These are phyloP conservation scores for Eucalyptus cladocalyx DNA, from an alignment of 345 rosid species.

Conservation along the genomic window DNA sequence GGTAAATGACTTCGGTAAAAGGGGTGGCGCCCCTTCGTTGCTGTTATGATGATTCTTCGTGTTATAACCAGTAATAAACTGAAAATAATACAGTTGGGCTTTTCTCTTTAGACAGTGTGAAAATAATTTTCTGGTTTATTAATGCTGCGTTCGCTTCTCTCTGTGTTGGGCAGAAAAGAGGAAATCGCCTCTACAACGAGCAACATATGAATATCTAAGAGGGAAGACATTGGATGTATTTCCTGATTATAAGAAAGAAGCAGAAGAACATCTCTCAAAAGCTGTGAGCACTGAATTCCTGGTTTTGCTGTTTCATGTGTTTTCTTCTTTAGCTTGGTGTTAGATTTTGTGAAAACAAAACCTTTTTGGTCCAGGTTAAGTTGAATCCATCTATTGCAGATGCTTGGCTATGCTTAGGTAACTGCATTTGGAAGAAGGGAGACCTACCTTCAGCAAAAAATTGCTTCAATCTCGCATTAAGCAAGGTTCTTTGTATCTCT, in stretches of 20 bases:
- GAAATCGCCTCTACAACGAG: conserved; percentile 37
- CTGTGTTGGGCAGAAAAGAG: conserved; percentile 27
- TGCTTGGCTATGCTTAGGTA: conserved; percentile 67
- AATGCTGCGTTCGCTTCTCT: not conserved
- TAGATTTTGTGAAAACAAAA: not conserved
- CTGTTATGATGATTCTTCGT: not conserved
- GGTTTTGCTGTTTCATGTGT: not conserved
- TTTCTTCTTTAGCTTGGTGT: not conserved
- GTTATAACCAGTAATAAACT: not conserved
- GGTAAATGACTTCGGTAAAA: not conserved
- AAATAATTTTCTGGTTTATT: not conserved
- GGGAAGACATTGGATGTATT: conserved; percentile 62
- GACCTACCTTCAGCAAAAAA: conserved; percentile 56
- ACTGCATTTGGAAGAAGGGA: conserved; percentile 78
- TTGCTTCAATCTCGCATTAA: conserved; percentile 58
- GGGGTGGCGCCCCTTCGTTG: not conserved
- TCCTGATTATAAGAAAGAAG: conserved; percentile 64
- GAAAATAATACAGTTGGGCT: not conserved
- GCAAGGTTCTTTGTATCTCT: conserved; percentile 27
- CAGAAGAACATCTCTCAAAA: conserved; percentile 76
- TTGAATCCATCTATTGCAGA: conserved; percentile 71
- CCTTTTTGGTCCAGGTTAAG: conserved; percentile 42
- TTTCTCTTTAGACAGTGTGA: not conserved
- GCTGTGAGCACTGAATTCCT: conserved; percentile 20
- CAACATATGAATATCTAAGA: conserved; percentile 38